Base-by-base conservation (phyloP, 257 asterid genomes). In the Solanum chilense region DNA sequence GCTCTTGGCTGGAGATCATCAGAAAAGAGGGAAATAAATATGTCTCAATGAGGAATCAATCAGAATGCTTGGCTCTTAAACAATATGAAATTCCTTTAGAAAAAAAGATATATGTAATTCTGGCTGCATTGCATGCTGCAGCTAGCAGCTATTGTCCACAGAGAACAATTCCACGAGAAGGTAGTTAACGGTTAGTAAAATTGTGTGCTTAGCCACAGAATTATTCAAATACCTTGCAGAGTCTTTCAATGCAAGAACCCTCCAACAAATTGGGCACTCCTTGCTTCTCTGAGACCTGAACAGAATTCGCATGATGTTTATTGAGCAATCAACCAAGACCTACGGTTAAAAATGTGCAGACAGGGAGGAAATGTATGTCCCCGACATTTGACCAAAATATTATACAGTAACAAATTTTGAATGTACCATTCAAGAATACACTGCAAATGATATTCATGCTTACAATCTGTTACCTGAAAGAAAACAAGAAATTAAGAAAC, bases 391-490 rank as follows among this genome's bases (percentile, higher is more conserved):
- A 68, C 76, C 66, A 85, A 39, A 52, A 75, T 23, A 68, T 42
- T 37, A 76, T 49, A 80, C 70, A 64, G 78, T 83, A 27, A 60
- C 41, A 49, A 85, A 62, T 31, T 44, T 68, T 31, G 41, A 82
- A 85, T 91, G 12, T 89, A 94, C 96, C 98, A 94, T 87, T 93
- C 98, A 88, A 93, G 93, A 86, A 94, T 93, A 85, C 98, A 94
- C 71, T 94, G 98, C 87, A 94, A 89, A 91, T 94, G 98, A 92
- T 93, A 93, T 89, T 93, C 95, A 69, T 94, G 87, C 68, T 73
- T 86, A 49, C 87, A 86, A 70, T 71, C 82, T 75, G 87, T 86
- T n/a, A 86, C 84, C 87, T 86, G 87, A 41, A 86, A 86, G n/a
- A 49, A 39, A 86, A 71, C 44, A 31, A 25, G 73, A 60, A 37